These are phyloP conservation scores for Rhododendron williamsianum DNA, from an alignment of 148 eudicot species.

Conservation along the genomic window DNA sequence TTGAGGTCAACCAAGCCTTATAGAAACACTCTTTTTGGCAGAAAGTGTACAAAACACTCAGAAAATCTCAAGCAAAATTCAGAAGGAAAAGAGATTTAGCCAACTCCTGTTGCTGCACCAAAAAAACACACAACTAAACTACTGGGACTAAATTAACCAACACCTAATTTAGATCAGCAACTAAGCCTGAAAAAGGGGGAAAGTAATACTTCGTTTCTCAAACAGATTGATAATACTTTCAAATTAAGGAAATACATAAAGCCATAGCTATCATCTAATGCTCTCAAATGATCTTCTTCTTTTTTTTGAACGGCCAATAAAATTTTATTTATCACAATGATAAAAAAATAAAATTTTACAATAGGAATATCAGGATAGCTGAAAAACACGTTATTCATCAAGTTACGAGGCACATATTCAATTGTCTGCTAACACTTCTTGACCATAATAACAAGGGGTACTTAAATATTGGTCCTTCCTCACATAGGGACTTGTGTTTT, in stretches of 20 bases:
- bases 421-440: neutral
- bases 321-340: too few species aligned
- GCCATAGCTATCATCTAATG: neutral
- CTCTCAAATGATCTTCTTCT: neutral
- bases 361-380: neutral
- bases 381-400: neutral
- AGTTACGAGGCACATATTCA: neutral
- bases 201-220: neutral
- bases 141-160: neutral
- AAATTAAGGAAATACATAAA: neutral
- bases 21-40: neutral
- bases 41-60: neutral
- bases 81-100: neutral
- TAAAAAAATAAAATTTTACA: too few species aligned
- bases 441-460: neutral
- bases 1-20: neutral
- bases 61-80: slow-evolving; percentile 2
- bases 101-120: neutral
- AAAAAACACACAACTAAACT: neutral
- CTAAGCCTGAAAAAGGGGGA: neutral
- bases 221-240: neutral
- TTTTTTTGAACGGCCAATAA: too few species aligned
- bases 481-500: too few species aligned
- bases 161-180: neutral
- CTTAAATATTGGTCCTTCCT: too few species aligned